These are phyloP conservation scores for Ceratobasidium sp. DNA, from an alignment of 1,284 basidiomycete genomes.

Conservation along the genomic window DNA sequence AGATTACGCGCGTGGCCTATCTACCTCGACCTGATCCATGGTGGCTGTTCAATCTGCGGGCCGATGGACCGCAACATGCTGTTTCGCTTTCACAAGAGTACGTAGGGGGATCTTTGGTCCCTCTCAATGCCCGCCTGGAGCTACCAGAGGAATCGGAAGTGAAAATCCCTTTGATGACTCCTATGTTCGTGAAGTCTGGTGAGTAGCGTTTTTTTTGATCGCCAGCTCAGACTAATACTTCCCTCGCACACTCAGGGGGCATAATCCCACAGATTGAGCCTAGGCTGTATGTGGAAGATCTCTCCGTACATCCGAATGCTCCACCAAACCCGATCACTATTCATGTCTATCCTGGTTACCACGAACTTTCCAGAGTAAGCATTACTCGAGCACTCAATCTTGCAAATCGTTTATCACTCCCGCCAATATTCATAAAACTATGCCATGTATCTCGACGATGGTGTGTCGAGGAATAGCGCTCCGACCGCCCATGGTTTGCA, in stretches of 20 bases:
- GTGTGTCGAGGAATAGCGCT: slow-evolving; percentile 37
- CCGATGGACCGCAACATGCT: slow-evolving; percentile 22
- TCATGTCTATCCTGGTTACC: slow-evolving; percentile 43
- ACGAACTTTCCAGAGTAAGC: background rate
- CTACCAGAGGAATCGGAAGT: background rate
- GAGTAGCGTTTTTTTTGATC: background rate
- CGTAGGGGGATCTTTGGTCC: slow-evolving; percentile 36
- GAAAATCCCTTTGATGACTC: slow-evolving; percentile 39
- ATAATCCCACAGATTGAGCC: slow-evolving; percentile 46
- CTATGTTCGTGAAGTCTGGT: slow-evolving; percentile 43
- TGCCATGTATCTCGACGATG: slow-evolving; percentile 45
- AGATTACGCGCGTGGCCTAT: slow-evolving; percentile 34
- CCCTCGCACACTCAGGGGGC: slow-evolving; percentile 33
- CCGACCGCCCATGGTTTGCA: slow-evolving; percentile 3
- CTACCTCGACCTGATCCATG: slow-evolving; percentile 40
- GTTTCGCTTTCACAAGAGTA: slow-evolving; percentile 17
- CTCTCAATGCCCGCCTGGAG: slow-evolving; percentile 18
- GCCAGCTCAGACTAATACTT: background rate
- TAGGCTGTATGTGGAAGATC: slow-evolving; percentile 37
- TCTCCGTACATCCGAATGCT: no score
- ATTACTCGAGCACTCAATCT: no score
- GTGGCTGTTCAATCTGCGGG: slow-evolving; percentile 42
- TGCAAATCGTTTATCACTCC: no score
- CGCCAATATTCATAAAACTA: slow-evolving; percentile 6
- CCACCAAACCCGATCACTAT: slow-evolving; percentile 26